These are phyloP conservation scores for Emmonsiellopsis sp. DNA, from an alignment of 2,329 filamentous ascomycete species.

Conservation along the genomic window DNA sequence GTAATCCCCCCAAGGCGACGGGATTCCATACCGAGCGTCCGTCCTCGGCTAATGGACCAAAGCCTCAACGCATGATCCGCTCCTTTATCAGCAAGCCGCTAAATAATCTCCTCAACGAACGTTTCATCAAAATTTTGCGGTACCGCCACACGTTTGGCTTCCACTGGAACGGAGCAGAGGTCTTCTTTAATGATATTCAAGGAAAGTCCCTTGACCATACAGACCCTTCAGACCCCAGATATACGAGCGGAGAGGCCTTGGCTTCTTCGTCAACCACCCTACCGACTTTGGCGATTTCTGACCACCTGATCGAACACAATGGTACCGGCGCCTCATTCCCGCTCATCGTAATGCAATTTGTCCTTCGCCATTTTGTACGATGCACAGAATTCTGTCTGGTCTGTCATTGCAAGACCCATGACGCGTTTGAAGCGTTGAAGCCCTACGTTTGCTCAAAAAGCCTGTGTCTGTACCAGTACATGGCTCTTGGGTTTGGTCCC, in stretches of 20 bases:
- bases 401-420: slow-evolving; percentile 61
- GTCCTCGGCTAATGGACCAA: not conserved
- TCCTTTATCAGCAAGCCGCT: slow-evolving; percentile 65
- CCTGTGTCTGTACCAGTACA: slow-evolving; percentile 81
- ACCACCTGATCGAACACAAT: slow-evolving; percentile 36
- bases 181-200: slow-evolving; percentile 42
- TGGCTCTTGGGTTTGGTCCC: slow-evolving; percentile 74
- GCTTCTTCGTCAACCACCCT: slow-evolving; percentile 19
- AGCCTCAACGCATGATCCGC: slow-evolving; percentile 36
- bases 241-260: slow-evolving; percentile 18
- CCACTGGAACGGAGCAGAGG: slow-evolving; percentile 60
- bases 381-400: slow-evolving; percentile 83
- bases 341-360: slow-evolving; percentile 60
- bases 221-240: slow-evolving; percentile 9
- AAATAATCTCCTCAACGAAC: slow-evolving; percentile 56
- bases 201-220: slow-evolving; percentile 17
- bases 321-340: slow-evolving; percentile 41
- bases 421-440: slow-evolving; percentile 46
- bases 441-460: slow-evolving; percentile 63
- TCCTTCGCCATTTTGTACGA: slow-evolving; percentile 63
- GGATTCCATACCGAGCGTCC: not conserved
- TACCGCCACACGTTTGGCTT: slow-evolving; percentile 45
- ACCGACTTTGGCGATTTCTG: slow-evolving; percentile 38
- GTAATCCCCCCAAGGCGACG: not conserved
- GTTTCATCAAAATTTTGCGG: slow-evolving; percentile 54